phyloP scores from a whole-genome alignment of 228 moss, liverwort and hornwort species.

The Sphagnum magellanicum region DNA sequence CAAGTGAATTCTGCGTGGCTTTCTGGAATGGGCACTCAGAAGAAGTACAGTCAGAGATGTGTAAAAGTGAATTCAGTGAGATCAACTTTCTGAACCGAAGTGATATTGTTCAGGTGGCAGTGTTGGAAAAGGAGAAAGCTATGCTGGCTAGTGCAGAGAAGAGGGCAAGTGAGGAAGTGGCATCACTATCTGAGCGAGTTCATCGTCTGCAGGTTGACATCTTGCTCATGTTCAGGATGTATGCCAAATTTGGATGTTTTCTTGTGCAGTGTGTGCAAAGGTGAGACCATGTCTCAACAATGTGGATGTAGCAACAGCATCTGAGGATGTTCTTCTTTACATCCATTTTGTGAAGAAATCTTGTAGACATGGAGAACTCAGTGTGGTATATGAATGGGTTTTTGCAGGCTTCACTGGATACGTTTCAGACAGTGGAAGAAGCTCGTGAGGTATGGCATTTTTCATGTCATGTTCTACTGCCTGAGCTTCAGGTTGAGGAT shows the following conservation, averaged over 20 bases:
- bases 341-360: no score
- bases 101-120: constrained; percentile 37
- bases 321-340: no score
- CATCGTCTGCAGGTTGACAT: constrained; percentile 71
- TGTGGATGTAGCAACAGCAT: no score
- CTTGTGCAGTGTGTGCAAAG: background rate
- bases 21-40: background rate
- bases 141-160: constrained; percentile 82
- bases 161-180: constrained; percentile 84
- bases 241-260: background rate
- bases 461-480: no score
- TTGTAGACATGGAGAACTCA: no score
- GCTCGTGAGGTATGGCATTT: constrained; percentile 51
- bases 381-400: constrained; percentile 2
- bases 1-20: background rate
- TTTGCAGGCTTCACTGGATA: constrained; percentile 73
- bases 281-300: no score
- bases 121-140: constrained; percentile 84
- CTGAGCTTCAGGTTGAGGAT: no score
- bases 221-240: background rate
- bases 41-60: no score
- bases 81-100: background rate
- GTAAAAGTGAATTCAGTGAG: no score
- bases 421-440: constrained; percentile 74
- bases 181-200: constrained; percentile 67